phyloP scores from a whole-genome alignment of 148 eudicot genomes.

The Silene latifolia region DNA sequence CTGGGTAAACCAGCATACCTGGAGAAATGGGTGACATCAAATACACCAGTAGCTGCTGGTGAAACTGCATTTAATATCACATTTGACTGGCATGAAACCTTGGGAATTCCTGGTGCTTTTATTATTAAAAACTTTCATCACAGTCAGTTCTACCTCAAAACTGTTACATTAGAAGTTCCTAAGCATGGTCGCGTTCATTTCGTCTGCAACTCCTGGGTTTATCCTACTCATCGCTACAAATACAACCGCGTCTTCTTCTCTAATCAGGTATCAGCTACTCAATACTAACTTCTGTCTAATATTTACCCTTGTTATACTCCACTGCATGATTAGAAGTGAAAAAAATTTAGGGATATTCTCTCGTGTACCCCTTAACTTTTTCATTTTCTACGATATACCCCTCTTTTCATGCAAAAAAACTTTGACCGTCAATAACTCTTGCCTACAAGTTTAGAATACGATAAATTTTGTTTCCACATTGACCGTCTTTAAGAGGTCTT shows the following conservation, averaged over 20 bases:
- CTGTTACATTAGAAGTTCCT: constrained; percentile 59
- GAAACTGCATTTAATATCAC: constrained; percentile 47
- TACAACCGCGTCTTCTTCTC: constrained; percentile 71
- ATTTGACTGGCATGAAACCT: constrained; percentile 71
- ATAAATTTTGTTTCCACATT: too few relatives aligned
- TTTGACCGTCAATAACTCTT: too few relatives aligned
- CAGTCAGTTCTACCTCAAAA: constrained; percentile 69
- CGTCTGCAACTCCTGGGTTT: constrained; percentile 88
- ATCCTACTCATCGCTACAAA: constrained; percentile 62
- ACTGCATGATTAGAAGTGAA: too few relatives aligned
- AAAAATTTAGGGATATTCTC: too few relatives aligned
- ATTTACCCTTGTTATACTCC: too few relatives aligned
- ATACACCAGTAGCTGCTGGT: constrained; percentile 41
- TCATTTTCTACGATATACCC: too few relatives aligned
- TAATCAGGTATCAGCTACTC: constrained; percentile 54
- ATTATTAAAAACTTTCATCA: constrained; percentile 56
- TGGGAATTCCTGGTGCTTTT: constrained; percentile 75
- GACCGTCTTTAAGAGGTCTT: too few relatives aligned
- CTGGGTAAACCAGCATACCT: constrained; percentile 53
- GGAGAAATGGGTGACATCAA: constrained; percentile 54
- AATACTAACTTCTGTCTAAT: too few relatives aligned
- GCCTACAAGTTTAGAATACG: too few relatives aligned
- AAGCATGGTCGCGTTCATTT: constrained; percentile 56
- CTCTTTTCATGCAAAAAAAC: too few relatives aligned
- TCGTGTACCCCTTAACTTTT: too few relatives aligned